Percentiles rank a stretch among this genome's conserved stretches.
Conservation (phyloP, 352 stramenopile genomes). For the Pythium graminicola region DNA sequence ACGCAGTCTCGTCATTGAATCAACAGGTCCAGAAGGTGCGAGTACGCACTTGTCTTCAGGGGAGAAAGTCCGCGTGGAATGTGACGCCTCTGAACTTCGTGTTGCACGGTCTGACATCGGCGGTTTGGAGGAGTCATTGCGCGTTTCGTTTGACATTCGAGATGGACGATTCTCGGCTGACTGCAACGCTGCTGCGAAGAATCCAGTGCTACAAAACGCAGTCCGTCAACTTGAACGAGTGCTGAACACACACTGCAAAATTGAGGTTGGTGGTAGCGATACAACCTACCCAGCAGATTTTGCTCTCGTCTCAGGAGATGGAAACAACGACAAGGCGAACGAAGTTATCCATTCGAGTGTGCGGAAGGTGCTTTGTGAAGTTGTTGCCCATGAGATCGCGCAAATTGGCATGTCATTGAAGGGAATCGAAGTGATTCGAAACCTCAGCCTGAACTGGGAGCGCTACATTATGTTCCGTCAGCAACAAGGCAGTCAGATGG, state of each 20-base stretch:
- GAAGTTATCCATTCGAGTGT: slow-evolving; percentile 66
- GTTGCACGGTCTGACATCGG: slow-evolving; percentile 68
- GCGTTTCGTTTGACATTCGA: slow-evolving; percentile 78
- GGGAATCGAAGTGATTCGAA: slow-evolving; percentile 73
- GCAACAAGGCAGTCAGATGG: slow-evolving; percentile 65
- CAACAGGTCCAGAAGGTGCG: slow-evolving; percentile 39
- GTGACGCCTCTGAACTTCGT: slow-evolving; percentile 50
- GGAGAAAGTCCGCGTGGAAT: slow-evolving; percentile 61
- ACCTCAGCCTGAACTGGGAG: slow-evolving; percentile 79
- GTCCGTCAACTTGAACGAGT: slow-evolving; percentile 64
- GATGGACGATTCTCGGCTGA: slow-evolving; percentile 63
- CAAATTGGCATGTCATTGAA: slow-evolving; percentile 71
- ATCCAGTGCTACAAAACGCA: slow-evolving; percentile 39
- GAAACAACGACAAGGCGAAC: slow-evolving; percentile 63
- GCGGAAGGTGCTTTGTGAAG: slow-evolving; percentile 67
- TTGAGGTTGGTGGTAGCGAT: slow-evolving; percentile 47
- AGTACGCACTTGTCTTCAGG: slow-evolving; percentile 58
- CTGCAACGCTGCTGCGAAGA: slow-evolving; percentile 59
- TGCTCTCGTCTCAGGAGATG: slow-evolving; percentile 60
- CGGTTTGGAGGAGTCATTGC: slow-evolving; percentile 65
- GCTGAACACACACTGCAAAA: slow-evolving; percentile 75
- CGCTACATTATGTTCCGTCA: slow-evolving; percentile 80
- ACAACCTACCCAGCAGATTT: slow-evolving; percentile 52
- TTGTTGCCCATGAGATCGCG: slow-evolving; percentile 77
- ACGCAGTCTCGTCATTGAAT: slow-evolving; percentile 63